phyloP scores from a whole-genome alignment of 345 rosid species.

The Eucalyptus marginata region DNA sequence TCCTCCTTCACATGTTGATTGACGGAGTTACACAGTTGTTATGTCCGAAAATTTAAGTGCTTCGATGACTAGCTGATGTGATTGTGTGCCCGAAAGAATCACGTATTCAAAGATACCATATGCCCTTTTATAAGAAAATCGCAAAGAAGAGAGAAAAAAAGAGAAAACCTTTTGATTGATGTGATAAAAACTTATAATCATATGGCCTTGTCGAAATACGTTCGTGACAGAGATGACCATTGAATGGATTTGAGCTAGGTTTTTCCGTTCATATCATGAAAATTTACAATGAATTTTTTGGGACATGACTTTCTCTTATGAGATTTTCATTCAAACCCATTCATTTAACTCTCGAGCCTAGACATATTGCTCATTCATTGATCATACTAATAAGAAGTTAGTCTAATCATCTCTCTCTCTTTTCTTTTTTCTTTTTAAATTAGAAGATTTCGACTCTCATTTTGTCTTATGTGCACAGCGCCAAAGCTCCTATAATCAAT shows the following conservation, averaged over 20 bases:
- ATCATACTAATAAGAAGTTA: not conserved
- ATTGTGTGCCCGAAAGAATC: not conserved
- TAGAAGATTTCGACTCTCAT: not conserved
- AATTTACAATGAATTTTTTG: accelerated
- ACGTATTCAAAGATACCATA: too few relatives aligned
- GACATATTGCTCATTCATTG: accelerated
- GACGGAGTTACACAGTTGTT: not conserved
- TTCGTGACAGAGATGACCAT: accelerated
- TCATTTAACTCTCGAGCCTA: not conserved
- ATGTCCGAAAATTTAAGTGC: not conserved
- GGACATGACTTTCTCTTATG: accelerated
- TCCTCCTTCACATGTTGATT: not conserved
- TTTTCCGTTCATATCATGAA: accelerated
- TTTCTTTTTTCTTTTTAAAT: not conserved
- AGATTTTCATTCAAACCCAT: not conserved
- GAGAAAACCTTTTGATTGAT: not conserved
- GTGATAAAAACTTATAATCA: not conserved
- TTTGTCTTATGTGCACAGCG: not conserved
- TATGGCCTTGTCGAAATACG: accelerated
- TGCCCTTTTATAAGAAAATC: not conserved
- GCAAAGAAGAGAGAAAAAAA: accelerated
- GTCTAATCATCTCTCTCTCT: not conserved
- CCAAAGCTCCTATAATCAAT: not conserved
- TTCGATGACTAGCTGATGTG: not conserved
- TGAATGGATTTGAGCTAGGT: accelerated